Base-by-base conservation (phyloP, 768 basidiomycete species). In the Rubroboletus satanas region DNA sequence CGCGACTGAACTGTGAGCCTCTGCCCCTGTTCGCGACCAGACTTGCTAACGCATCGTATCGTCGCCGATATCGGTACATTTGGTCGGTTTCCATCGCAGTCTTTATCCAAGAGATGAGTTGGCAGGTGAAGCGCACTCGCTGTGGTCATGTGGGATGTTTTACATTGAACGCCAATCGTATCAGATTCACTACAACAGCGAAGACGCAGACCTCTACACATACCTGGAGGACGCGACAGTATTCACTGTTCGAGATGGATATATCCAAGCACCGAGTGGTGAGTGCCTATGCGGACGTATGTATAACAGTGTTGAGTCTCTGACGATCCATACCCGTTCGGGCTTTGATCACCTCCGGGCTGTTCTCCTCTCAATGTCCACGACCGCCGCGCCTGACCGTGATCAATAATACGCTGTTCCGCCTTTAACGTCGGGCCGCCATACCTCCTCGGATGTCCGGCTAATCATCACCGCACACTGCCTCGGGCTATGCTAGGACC, bases 71-170 rank as follows among this genome's bases (percentile, higher is more conserved):
- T 23, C 36, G 10, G 10, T 38, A 15, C 31, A 17, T 29, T 11
- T 8, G 29, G 14, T 32, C 15, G 21, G 12, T 14, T 31, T 35
- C 3, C 36, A 82, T 37, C 7, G 8, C 33, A 52, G 83, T 81
- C 59, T 74, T 80, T 26, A 82, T 84, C n/a, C 81, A 84, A 60
- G 83, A 85, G 66, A 83, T 84, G 81, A 83, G 80, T 62, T 78
- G 80, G 76, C 77, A 81, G 74, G 80, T 79, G 54, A 32, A 65
- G 14, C 56, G 8, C 12, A 4, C 12, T 5, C 17, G 21, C 4
- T 28, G 23, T 23, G 18, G 11, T n/a, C n/a, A 5, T 10, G 47
- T 23, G 3, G 0, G 7, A 3, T 11, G n/a, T 23, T n/a, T 18
- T 35, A 7, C 36, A 14, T 7, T 38, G 36, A 51, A 50, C 17